Percentiles rank a stretch among this genome's conserved stretches.
Evolutionary conservation across 73 alveolate species (phyloP).

Genomic region (Paramecium sexaurelia): DNA sequence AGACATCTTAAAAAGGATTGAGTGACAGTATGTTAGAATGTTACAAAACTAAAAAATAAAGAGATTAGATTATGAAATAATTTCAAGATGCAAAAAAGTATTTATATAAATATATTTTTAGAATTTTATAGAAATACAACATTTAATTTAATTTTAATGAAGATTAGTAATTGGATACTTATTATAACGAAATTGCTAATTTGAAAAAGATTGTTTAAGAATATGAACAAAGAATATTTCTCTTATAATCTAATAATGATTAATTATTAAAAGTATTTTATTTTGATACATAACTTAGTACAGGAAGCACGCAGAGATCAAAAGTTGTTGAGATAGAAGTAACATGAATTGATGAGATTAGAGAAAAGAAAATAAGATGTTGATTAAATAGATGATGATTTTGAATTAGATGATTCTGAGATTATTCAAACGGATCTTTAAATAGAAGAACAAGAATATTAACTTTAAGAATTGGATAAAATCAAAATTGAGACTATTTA

Average conservation of each 20-base stretch:
- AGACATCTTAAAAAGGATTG: neutral
- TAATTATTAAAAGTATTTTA: neutral
- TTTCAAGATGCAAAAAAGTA: conserved; percentile 33
- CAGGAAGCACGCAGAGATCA: conserved; percentile 48
- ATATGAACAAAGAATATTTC: neutral
- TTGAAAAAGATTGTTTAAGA: neutral
- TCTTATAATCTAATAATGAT: neutral
- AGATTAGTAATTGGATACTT: neutral
- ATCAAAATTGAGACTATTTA: neutral
- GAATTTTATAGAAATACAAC: conserved; percentile 17
- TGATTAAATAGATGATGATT: conserved; percentile 18
- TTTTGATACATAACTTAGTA: neutral
- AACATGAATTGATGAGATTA: conserved; percentile 15
- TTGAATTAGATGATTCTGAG: neutral
- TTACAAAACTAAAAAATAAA: neutral
- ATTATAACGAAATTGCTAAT: neutral
- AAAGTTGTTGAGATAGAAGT: neutral
- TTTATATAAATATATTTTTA: neutral
- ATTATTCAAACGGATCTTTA: neutral
- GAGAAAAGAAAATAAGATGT: neutral
- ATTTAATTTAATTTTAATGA: conserved; percentile 4
- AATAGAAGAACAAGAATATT: neutral
- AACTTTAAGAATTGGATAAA: neutral
- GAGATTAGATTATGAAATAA: neutral
- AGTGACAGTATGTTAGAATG: conserved; percentile 10